Evolutionary conservation across 2,329 filamentous ascomycete genomes (phyloP).

Genomic region (Claviceps africana): DNA sequence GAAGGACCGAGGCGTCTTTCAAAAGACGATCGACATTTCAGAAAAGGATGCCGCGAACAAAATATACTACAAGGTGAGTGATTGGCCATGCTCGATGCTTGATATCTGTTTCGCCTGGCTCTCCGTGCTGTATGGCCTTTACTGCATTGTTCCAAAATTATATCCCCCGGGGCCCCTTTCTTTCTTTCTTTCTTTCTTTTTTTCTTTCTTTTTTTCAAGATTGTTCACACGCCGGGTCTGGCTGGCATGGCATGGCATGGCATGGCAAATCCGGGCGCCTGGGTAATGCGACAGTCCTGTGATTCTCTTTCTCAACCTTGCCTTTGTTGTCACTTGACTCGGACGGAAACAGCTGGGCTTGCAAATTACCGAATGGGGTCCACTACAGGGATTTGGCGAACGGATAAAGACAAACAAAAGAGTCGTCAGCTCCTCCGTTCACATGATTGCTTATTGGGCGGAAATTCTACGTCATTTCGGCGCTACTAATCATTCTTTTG

Average conservation of each 20-base stretch:
- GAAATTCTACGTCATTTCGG: neutral
- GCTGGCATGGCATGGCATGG: neutral
- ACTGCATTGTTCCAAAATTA: too few species aligned
- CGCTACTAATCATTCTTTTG: neutral
- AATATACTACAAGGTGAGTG: conserved; percentile 83
- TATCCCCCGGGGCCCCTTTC: too few species aligned
- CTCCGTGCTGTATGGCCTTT: neutral
- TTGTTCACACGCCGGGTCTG: neutral
- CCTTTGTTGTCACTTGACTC: neutral
- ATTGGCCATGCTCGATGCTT: neutral
- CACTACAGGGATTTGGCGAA: neutral
- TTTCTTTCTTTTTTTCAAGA: neutral
- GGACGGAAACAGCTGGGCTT: neutral
- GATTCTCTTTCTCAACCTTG: neutral
- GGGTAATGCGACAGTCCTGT: neutral
- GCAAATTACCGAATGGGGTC: neutral
- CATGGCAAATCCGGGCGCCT: neutral
- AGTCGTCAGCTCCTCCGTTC: neutral
- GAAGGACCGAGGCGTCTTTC: conserved; percentile 57
- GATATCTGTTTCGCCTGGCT: neutral
- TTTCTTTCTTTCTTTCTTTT: too few species aligned
- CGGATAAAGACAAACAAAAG: neutral
- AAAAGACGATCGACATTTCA: conserved; percentile 66
- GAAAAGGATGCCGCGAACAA: conserved; percentile 43
- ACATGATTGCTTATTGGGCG: neutral